phyloP scores from a whole-genome alignment of 2,329 filamentous ascomycete species.

The Calonectria pseudoreteaudii region DNA sequence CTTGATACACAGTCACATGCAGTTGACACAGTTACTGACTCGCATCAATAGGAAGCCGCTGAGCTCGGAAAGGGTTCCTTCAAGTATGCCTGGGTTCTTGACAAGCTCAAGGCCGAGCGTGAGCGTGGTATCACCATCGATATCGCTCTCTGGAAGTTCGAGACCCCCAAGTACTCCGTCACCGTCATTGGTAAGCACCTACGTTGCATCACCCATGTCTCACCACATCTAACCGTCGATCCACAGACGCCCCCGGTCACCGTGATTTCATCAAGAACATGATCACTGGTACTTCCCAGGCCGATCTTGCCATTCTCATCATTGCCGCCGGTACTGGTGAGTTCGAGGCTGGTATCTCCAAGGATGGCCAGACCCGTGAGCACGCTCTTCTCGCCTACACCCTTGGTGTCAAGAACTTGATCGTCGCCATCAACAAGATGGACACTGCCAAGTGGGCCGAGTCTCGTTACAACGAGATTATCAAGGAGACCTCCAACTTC shows the following conservation, averaged over 20 bases:
- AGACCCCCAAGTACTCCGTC: conserved; percentile 97
- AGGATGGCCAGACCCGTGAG: conserved; percentile 99
- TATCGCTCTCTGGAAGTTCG: conserved; percentile 99
- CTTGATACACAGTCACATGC: conserved; percentile 23
- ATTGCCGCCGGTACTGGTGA: conserved; percentile 99
- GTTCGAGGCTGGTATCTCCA: conserved; percentile 99
- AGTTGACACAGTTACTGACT: conserved; percentile 31
- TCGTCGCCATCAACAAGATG: conserved; percentile 99
- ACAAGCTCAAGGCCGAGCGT: conserved; percentile 99
- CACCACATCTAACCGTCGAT: conserved; percentile 19
- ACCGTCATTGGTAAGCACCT: conserved; percentile 87
- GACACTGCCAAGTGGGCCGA: conserved; percentile 99
- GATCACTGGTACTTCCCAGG: conserved; percentile 99
- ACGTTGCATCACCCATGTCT: not conserved
- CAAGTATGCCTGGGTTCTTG: conserved; percentile 99
- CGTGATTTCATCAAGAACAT: conserved; percentile 99
- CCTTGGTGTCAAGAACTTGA: conserved; percentile 99
- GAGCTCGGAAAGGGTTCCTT: conserved; percentile 99
- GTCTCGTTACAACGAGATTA: conserved; percentile 97
- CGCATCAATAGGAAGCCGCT: conserved; percentile 83
- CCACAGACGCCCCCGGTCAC: conserved; percentile 93
- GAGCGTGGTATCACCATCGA: conserved; percentile 99
- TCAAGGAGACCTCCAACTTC: conserved; percentile 99
- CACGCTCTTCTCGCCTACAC: conserved; percentile 99
- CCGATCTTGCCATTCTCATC: conserved; percentile 99